phyloP scores from a whole-genome alignment of 257 asterid species.

The Primulina eburnea region DNA sequence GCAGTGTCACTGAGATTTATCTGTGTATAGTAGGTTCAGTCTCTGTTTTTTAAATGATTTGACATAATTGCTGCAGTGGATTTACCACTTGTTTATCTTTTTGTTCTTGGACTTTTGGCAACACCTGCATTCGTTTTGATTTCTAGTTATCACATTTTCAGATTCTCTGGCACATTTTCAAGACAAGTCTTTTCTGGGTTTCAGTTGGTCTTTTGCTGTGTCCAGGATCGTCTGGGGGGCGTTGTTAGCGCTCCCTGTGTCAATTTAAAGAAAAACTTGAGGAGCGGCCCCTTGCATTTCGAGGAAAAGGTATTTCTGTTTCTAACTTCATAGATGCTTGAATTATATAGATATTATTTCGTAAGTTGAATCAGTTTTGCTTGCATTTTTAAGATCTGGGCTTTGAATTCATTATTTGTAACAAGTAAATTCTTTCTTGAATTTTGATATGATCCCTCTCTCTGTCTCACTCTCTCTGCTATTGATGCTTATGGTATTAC shows the following conservation, averaged over 20 bases:
- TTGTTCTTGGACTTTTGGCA: conserved; percentile 33
- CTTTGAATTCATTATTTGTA: not conserved
- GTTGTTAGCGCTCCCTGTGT: conserved; percentile 26
- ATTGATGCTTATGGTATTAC: conserved; percentile 16
- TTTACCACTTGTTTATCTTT: conserved; percentile 26
- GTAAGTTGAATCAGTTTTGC: conserved; percentile 11
- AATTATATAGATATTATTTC: conserved; percentile 19
- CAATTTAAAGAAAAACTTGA: conserved; percentile 23
- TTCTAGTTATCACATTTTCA: conserved; percentile 29
- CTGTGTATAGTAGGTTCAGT: conserved; percentile 30
- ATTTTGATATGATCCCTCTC: not conserved
- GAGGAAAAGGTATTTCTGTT: conserved; percentile 32
- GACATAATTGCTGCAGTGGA: conserved; percentile 27
- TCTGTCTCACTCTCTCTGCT: conserved; percentile 1
- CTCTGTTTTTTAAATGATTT: conserved; percentile 15
- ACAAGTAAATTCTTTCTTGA: not conserved
- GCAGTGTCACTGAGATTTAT: conserved; percentile 27
- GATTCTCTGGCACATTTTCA: conserved; percentile 29
- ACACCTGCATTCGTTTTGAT: conserved; percentile 15
- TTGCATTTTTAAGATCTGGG: conserved; percentile 44
- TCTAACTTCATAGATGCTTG: conserved; percentile 30
- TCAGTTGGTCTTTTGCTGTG: conserved; percentile 23
- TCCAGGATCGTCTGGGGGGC: conserved; percentile 27
- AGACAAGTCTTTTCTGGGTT: conserved; percentile 14
- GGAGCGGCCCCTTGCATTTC: conserved; percentile 22